phyloP scores from a whole-genome alignment of 2,329 filamentous ascomycete genomes.

The Trichoderma hamatum region DNA sequence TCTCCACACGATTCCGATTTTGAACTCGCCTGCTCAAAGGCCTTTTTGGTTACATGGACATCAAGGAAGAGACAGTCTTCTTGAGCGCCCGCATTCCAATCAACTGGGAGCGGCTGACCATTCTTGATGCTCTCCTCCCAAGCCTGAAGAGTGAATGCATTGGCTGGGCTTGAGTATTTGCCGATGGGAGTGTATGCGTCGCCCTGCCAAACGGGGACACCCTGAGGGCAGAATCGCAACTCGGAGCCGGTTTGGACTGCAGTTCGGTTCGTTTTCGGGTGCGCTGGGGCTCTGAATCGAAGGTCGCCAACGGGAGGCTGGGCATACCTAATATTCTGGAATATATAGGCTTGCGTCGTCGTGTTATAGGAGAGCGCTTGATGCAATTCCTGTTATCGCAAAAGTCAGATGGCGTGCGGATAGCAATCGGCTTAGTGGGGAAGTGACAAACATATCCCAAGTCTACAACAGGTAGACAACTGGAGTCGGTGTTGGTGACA shows the following conservation, averaged over 20 bases:
- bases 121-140: conserved; percentile 2
- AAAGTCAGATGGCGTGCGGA: too few relatives aligned
- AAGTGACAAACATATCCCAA: neutral
- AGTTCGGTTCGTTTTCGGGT: neutral
- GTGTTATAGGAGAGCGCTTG: neutral
- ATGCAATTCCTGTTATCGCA: neutral
- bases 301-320: neutral
- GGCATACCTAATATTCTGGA: conserved; percentile 8
- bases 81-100: neutral
- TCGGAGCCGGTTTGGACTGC: neutral
- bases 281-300: neutral
- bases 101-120: neutral
- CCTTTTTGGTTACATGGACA: neutral
- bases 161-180: neutral
- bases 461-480: neutral
- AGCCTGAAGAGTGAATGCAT: neutral
- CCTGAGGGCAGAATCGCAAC: neutral
- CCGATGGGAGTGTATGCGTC: neutral
- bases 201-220: neutral
- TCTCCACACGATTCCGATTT: neutral
- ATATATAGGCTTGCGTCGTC: neutral
- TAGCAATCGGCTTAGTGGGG: rapidly evolving
- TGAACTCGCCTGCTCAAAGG: neutral
- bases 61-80: conserved; percentile 2
- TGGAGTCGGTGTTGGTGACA: neutral